These are phyloP conservation scores for Wickerhamiella bombiphila DNA, from an alignment of 805 yeast species.

Conservation along the genomic window DNA sequence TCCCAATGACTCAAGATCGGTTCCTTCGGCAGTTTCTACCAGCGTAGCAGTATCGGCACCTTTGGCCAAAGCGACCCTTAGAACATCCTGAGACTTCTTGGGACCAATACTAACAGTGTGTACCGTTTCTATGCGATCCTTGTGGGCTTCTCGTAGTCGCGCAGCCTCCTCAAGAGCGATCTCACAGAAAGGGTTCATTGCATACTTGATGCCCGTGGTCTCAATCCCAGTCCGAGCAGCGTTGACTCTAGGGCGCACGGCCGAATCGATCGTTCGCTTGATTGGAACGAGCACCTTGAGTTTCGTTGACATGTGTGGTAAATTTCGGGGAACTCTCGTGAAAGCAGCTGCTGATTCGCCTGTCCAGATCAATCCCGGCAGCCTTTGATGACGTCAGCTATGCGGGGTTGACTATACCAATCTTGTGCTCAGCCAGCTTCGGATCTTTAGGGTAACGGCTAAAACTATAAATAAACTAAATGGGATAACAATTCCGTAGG, in stretches of 20 bases:
- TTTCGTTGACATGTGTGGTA: conserved; percentile 18
- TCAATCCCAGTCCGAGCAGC: conserved; percentile 73
- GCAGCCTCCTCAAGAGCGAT: conserved; percentile 95
- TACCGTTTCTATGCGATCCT: conserved; percentile 54
- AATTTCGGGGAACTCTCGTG: no score
- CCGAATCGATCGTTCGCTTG: conserved; percentile 87
- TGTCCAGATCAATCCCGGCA: no score
- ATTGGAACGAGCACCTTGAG: conserved; percentile 72
- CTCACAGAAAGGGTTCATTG: conserved; percentile 94
- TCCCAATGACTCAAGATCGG: conserved; percentile 61
- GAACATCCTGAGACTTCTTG: conserved; percentile 68
- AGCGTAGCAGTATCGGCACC: conserved; percentile 83
- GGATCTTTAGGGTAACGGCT: no score
- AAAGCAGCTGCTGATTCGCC: no score
- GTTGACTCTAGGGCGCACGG: conserved; percentile 84
- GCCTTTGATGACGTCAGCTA: no score
- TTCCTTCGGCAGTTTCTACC: conserved; percentile 51
- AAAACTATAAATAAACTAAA: no score
- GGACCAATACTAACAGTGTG: conserved; percentile 92
- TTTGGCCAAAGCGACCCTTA: conserved; percentile 83
- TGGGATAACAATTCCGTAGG: no score
- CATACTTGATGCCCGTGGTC: conserved; percentile 77
- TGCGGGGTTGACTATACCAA: no score
- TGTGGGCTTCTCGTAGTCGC: conserved; percentile 51
- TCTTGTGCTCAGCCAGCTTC: no score